These are phyloP conservation scores for Cryphonectria naterciae DNA, from an alignment of 2,329 filamentous ascomycete species.

Conservation along the genomic window DNA sequence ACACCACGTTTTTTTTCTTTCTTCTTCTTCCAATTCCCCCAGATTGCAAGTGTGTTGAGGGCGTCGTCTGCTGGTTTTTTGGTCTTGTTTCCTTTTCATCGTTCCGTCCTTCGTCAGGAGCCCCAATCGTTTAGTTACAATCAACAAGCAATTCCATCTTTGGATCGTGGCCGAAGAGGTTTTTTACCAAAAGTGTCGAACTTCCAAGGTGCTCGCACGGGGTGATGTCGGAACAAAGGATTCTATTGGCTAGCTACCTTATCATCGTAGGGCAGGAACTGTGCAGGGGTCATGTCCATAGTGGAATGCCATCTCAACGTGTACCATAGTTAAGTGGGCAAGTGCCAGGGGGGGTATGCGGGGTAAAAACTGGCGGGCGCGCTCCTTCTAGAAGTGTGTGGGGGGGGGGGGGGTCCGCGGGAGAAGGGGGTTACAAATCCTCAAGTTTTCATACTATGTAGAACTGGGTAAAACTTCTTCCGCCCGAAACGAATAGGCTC, in stretches of 20 bases:
- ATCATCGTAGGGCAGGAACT: neutral
- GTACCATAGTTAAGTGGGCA: neutral
- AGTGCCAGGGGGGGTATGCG: neutral
- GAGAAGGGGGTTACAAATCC: neutral
- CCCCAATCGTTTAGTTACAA: neutral
- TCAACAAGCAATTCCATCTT: too few species aligned
- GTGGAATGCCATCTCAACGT: neutral
- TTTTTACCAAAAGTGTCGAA: neutral
- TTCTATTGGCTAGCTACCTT: neutral
- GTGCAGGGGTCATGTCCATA: neutral
- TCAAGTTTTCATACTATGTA: neutral
- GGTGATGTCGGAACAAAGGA: neutral
- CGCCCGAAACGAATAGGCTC: neutral
- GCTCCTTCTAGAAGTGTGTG: neutral
- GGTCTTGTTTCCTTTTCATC: neutral
- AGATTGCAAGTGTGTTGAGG: neutral
- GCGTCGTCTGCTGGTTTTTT: neutral
- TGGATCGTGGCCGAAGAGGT: neutral
- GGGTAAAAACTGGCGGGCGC: neutral
- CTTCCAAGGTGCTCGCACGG: neutral
- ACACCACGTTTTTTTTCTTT: neutral
- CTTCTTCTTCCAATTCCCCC: neutral
- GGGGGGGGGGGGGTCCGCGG: too few species aligned
- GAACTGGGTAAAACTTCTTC: neutral
- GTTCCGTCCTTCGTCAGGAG: neutral